Evolutionary conservation across 2,329 filamentous ascomycete genomes (phyloP).

Genomic region (Cordyceps sp.): DNA sequence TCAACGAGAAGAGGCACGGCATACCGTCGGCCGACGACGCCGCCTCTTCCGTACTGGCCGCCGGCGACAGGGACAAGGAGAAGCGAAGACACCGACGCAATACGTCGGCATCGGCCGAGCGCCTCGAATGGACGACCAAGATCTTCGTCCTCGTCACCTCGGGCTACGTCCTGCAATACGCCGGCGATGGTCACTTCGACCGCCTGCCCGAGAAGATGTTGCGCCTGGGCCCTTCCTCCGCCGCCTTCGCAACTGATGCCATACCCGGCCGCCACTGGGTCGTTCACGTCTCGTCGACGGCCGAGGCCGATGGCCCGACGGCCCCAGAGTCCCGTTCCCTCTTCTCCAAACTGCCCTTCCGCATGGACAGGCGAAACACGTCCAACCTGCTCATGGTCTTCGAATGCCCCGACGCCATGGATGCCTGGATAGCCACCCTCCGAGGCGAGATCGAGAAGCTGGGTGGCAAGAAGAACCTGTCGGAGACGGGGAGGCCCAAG

Average conservation of each 20-base stretch:
- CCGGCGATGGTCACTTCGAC: slow-evolving; percentile 52
- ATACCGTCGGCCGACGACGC: slow-evolving; percentile 6
- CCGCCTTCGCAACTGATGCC: slow-evolving; percentile 64
- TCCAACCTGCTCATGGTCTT: slow-evolving; percentile 58
- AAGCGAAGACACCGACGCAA: slow-evolving; percentile 32
- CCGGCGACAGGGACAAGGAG: slow-evolving; percentile 15
- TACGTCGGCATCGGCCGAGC: slow-evolving; percentile 20
- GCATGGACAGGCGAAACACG: slow-evolving; percentile 36
- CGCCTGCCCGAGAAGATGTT: slow-evolving; percentile 59
- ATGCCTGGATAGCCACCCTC: slow-evolving; percentile 53
- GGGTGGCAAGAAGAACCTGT: slow-evolving; percentile 47
- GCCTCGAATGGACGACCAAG: slow-evolving; percentile 52
- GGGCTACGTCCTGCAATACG: slow-evolving; percentile 60
- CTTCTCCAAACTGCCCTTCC: slow-evolving; percentile 47
- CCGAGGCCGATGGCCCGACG: slow-evolving; percentile 38
- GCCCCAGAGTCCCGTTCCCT: slow-evolving; percentile 40
- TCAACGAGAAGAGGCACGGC: slow-evolving; percentile 31
- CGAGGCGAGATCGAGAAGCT: slow-evolving; percentile 54
- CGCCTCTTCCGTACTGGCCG: not conserved
- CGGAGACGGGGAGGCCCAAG: slow-evolving; percentile 40
- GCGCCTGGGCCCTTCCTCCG: slow-evolving; percentile 56
- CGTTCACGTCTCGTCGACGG: slow-evolving; percentile 53
- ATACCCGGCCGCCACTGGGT: slow-evolving; percentile 73
- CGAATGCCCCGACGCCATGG: slow-evolving; percentile 57
- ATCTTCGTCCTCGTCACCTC: slow-evolving; percentile 56